Base-by-base conservation (phyloP, 257 asterid species). In the Asclepias syriaca region DNA sequence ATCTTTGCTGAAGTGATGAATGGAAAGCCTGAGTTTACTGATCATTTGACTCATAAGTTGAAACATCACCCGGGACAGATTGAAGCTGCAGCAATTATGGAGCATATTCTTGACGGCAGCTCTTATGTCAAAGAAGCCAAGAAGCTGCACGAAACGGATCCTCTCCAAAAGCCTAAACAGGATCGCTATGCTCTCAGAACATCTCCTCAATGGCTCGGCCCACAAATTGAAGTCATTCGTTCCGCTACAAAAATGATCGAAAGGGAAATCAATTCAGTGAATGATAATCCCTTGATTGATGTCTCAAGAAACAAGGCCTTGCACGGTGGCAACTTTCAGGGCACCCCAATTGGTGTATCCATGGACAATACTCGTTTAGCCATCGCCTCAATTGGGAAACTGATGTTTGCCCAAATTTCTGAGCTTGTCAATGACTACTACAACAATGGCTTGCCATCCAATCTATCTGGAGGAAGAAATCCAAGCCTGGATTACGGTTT, bases 71-170 rank as follows among this genome's bases (percentile, higher is more conserved):
- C 87, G 9, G 89, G 87, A 1, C 89, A 85, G 34, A 85, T 85
- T 27, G 87, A 85, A 77, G 89, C 89, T 13, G 89, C 89, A 6
- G 87, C 89, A 1, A 83, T 85, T 67, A 82, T 82, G 89, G 89
- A 85, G 48, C 86, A 85, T 54, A 75, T 85, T 54, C 65, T 85
- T 50, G 85, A 80, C 51, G 89, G 87, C 2, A 85, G 89, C 69
- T 46, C 76, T 21, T 85, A 73, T 61, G 81, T 85, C 0, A 80
- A 82, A 75, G 81, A 74, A 6, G 87, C 89, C 56, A 71, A 82
- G 39, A 80, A 76, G 63, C 68, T 85, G 1, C 89, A 82, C 22
- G 87, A 85, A 54, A 68, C 65, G 77, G 89, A 85, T 51, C 87
- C 89, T 3, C 63, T 85, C 14, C 84, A 82, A 71, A 85, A 85